Percentiles rank a stretch among this genome's conserved stretches.
Evolutionary conservation across 2,329 filamentous ascomycete genomes (phyloP).

Genomic region (Aspergillus uvarum): DNA sequence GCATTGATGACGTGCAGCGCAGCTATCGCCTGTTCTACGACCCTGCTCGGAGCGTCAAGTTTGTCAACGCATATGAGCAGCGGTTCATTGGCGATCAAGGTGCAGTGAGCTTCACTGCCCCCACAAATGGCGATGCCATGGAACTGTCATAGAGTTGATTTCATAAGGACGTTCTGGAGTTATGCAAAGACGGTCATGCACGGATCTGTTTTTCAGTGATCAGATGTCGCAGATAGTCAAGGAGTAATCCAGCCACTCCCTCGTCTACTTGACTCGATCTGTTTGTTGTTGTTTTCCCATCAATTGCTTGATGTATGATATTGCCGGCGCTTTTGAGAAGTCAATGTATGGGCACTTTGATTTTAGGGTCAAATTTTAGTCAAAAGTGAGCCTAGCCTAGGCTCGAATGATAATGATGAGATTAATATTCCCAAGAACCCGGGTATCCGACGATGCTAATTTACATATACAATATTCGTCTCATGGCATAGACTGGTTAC

Average conservation of each 20-base stretch:
- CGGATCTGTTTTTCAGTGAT: neutral
- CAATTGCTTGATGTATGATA: conserved; percentile 41
- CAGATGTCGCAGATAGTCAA: neutral
- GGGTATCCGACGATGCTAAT: conserved; percentile 12
- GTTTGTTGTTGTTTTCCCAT: conserved; percentile 27
- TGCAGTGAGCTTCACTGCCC: conserved; percentile 66
- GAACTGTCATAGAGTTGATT: conserved; percentile 56
- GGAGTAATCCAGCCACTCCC: conserved; percentile 12
- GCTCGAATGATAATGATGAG: conserved; percentile 23
- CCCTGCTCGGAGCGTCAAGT: conserved; percentile 80
- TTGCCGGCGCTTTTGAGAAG: conserved; percentile 37
- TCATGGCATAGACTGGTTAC: neutral
- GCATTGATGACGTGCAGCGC: conserved; percentile 83
- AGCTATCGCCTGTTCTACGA: conserved; percentile 96
- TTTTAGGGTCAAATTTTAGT: conserved; percentile 24
- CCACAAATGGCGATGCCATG: conserved; percentile 63
- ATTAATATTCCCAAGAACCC: conserved; percentile 15
- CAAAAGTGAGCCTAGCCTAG: conserved; percentile 17
- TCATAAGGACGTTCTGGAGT: conserved; percentile 11
- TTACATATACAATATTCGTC: conserved; percentile 9
- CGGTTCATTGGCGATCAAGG: conserved; percentile 88
- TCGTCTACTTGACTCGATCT: conserved; percentile 18
- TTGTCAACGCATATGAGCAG: conserved; percentile 87
- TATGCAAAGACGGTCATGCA: conserved; percentile 11
- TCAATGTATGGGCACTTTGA: conserved; percentile 24